These are phyloP conservation scores for Guyanaporus albipodus DNA, from an alignment of 768 basidiomycete genomes.

Conservation along the genomic window DNA sequence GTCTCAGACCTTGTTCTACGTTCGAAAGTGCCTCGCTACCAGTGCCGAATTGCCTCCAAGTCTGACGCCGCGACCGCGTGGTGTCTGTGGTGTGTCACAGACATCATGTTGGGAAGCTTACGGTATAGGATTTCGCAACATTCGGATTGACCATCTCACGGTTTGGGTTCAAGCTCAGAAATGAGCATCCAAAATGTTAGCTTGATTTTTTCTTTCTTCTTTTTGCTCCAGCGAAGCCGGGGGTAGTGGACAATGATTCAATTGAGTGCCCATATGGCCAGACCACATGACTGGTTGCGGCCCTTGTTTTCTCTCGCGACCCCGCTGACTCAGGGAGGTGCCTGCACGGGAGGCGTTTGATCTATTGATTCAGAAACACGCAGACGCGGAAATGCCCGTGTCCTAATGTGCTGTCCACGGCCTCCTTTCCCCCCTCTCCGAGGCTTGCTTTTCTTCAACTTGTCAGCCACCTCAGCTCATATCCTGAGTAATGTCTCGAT, in stretches of 20 bases:
- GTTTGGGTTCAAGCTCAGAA: slow-evolving; percentile 14
- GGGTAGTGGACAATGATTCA: slow-evolving; percentile 3
- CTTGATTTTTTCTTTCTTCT: neutral
- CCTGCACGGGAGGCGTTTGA: slow-evolving; percentile 5
- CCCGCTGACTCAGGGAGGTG: slow-evolving; percentile 13
- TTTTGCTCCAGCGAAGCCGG: slow-evolving; percentile 1
- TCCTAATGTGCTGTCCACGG: neutral
- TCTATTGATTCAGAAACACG: slow-evolving; percentile 7
- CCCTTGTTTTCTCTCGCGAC: slow-evolving; percentile 1
- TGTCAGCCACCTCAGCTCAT: neutral
- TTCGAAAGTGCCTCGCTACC: neutral
- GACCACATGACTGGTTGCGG: neutral
- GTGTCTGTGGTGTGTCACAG: slow-evolving; percentile 16
- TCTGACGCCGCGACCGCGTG: slow-evolving; percentile 1
- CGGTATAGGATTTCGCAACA: neutral
- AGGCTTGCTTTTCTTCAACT: neutral
- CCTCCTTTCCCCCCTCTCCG: slow-evolving; percentile 1
- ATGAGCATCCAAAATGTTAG: neutral
- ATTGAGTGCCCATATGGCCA: slow-evolving; percentile 6
- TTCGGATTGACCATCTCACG: slow-evolving; percentile 8
- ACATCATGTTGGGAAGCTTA: neutral
- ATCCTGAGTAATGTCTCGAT: too few species aligned
- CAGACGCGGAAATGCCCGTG: slow-evolving; percentile 17
- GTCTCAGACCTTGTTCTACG: slow-evolving; percentile 22
- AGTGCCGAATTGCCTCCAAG: slow-evolving; percentile 2